A percentile compares a stretch with the other conserved stretches of the same genome.
phyloP scores from a whole-genome alignment of 805 yeast genomes.

The Candida railenensis region DNA sequence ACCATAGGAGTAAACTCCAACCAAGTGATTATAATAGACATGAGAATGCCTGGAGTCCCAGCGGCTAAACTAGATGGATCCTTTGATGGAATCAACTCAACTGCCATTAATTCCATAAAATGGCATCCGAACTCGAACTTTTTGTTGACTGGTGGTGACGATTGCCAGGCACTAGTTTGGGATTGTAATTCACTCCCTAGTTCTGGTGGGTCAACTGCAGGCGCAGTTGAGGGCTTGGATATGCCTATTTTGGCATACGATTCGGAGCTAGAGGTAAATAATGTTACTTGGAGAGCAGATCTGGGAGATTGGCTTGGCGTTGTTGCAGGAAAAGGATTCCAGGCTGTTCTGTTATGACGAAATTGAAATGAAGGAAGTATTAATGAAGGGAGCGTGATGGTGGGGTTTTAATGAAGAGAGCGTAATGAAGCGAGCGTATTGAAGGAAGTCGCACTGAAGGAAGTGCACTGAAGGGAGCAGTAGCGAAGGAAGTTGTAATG shows the following conservation, averaged over 20 bases:
- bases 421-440: too few species aligned
- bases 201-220: slow-evolving; percentile 17
- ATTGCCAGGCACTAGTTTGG: slow-evolving; percentile 72
- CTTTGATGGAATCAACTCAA: slow-evolving; percentile 47
- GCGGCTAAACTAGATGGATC: slow-evolving; percentile 62
- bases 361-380: too few species aligned
- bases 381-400: too few species aligned
- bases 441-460: too few species aligned
- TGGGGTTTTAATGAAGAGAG: too few species aligned
- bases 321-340: slow-evolving; percentile 66
- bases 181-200: slow-evolving; percentile 40
- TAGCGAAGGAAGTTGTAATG: too few species aligned
- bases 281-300: slow-evolving; percentile 65
- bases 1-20: slow-evolving; percentile 73
- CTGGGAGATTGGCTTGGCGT: slow-evolving; percentile 82
- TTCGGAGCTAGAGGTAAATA: slow-evolving; percentile 72
- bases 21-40: slow-evolving; percentile 69
- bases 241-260: slow-evolving; percentile 51
- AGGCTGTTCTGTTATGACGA: slow-evolving; percentile 46
- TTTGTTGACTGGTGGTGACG: slow-evolving; percentile 66
- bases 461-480: too few species aligned
- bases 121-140: slow-evolving; percentile 83
- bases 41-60: slow-evolving; percentile 87
- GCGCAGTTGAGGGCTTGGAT: slow-evolving; percentile 19
- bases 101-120: slow-evolving; percentile 66